Evolutionary conservation across 345 rosid genomes (phyloP).

Genomic region (Anastatica hierochuntica): DNA sequence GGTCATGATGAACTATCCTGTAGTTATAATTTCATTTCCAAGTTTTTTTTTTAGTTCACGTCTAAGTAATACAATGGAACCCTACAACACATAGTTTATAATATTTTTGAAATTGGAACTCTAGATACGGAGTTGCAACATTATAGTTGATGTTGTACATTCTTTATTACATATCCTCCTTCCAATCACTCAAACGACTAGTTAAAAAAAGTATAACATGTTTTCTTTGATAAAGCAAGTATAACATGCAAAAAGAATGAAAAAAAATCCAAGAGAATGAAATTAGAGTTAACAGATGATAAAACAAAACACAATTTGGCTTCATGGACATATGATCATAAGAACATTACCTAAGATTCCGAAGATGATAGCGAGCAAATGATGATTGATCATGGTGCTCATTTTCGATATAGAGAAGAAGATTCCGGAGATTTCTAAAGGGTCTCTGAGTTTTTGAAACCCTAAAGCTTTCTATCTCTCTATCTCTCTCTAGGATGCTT

Average conservation of each 20-base stretch:
- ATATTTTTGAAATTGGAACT: neutral
- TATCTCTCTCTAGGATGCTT: slow-evolving; percentile 15
- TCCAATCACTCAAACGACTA: neutral
- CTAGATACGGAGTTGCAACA: slow-evolving; percentile 15
- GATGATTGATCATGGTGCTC: slow-evolving; percentile 32
- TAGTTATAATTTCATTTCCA: neutral
- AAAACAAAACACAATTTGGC: neutral
- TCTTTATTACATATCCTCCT: neutral
- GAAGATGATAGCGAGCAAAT: slow-evolving; percentile 33
- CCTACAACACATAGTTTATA: neutral
- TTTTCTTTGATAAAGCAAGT: too few species aligned
- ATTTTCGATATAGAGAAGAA: slow-evolving; percentile 18
- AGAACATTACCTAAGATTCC: slow-evolving; percentile 61
- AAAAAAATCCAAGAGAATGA: too few species aligned
- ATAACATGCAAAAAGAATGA: too few species aligned
- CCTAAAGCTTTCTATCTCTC: slow-evolving; percentile 23
- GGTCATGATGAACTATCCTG: slow-evolving; percentile 7
- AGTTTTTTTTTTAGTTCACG: neutral
- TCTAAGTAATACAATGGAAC: slow-evolving; percentile 1
- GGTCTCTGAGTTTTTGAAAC: slow-evolving; percentile 18
- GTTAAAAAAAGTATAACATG: too few species aligned
- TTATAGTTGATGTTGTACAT: slow-evolving; percentile 6
- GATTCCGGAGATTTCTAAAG: slow-evolving; percentile 17
- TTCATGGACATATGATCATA: too few species aligned
- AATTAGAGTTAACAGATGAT: neutral